These are phyloP conservation scores for Pestalotiopsis sp. DNA, from an alignment of 2,329 filamentous ascomycete genomes.

Conservation along the genomic window DNA sequence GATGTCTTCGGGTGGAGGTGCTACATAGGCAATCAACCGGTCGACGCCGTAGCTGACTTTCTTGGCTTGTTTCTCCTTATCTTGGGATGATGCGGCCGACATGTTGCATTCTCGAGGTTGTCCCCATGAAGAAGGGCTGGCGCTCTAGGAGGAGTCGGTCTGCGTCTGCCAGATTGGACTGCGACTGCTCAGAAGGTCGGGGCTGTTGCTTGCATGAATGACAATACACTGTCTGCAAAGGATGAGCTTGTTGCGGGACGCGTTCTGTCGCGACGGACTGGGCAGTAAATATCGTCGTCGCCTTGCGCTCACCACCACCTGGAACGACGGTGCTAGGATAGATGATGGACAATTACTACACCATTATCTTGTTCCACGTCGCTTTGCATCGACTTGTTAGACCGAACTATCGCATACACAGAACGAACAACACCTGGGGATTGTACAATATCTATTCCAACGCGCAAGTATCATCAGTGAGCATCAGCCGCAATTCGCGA, in stretches of 20 bases:
- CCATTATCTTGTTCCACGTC: too few relatives aligned
- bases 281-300: neutral
- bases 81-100: constrained; percentile 56
- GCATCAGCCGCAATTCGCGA: neutral
- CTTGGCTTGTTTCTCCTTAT: constrained; percentile 44
- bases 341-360: too few relatives aligned
- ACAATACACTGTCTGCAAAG: neutral
- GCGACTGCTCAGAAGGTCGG: neutral
- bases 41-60: constrained; percentile 81
- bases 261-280: constrained; percentile 11
- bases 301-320: neutral
- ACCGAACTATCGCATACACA: too few relatives aligned
- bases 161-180: neutral
- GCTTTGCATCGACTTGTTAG: too few relatives aligned
- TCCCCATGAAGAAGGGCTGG: neutral
- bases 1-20: constrained; percentile 68
- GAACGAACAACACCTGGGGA: too few relatives aligned
- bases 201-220: neutral
- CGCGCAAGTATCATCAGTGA: neutral
- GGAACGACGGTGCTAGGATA: too few relatives aligned
- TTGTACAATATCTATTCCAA: too few relatives aligned
- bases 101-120: constrained; percentile 36
- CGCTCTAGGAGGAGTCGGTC: neutral
- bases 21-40: constrained; percentile 74
- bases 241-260: constrained; percentile 8